These are phyloP conservation scores for Exophiala xenobiotica DNA, from an alignment of 2,329 filamentous ascomycete species.

Conservation along the genomic window DNA sequence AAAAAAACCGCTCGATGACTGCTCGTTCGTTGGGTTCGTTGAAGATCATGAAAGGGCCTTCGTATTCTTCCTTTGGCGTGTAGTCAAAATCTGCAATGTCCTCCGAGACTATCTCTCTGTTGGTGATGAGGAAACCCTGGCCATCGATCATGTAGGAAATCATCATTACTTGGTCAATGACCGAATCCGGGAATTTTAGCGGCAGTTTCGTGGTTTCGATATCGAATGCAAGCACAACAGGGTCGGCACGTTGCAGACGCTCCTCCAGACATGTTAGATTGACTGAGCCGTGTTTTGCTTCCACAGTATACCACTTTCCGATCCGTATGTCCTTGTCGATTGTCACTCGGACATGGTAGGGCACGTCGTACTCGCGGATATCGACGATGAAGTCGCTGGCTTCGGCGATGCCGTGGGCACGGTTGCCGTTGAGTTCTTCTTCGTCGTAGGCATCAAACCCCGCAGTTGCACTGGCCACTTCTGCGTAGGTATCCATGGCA, in stretches of 20 bases:
- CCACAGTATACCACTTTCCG: slow-evolving; percentile 95
- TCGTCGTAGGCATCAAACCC: slow-evolving; percentile 95
- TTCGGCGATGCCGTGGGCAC: slow-evolving; percentile 75
- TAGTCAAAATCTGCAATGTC: slow-evolving; percentile 98
- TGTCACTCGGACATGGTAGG: slow-evolving; percentile 97
- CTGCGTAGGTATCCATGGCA: slow-evolving; percentile 97
- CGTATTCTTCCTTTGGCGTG: slow-evolving; percentile 94
- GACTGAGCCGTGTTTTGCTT: slow-evolving; percentile 86
- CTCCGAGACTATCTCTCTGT: slow-evolving; percentile 94
- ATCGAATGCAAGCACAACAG: slow-evolving; percentile 98
- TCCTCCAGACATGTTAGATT: slow-evolving; percentile 84
- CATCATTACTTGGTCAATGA: slow-evolving; percentile 99
- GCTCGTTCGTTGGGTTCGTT: slow-evolving; percentile 93
- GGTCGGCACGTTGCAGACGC: slow-evolving; percentile 84
- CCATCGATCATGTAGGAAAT: slow-evolving; percentile 99
- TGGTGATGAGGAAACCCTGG: slow-evolving; percentile 95
- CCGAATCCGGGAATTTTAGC: slow-evolving; percentile 91
- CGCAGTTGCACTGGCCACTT: slow-evolving; percentile 79
- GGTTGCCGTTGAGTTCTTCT: slow-evolving; percentile 78
- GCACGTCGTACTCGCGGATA: slow-evolving; percentile 98
- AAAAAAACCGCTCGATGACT: slow-evolving; percentile 86
- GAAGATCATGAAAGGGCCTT: slow-evolving; percentile 94
- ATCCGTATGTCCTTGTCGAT: slow-evolving; percentile 97
- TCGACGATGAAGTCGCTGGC: slow-evolving; percentile 97
- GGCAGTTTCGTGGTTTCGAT: slow-evolving; percentile 97